Evolutionary conservation across 441 rosid species (phyloP).

Genomic region (Pelargonium cotyledonis): DNA sequence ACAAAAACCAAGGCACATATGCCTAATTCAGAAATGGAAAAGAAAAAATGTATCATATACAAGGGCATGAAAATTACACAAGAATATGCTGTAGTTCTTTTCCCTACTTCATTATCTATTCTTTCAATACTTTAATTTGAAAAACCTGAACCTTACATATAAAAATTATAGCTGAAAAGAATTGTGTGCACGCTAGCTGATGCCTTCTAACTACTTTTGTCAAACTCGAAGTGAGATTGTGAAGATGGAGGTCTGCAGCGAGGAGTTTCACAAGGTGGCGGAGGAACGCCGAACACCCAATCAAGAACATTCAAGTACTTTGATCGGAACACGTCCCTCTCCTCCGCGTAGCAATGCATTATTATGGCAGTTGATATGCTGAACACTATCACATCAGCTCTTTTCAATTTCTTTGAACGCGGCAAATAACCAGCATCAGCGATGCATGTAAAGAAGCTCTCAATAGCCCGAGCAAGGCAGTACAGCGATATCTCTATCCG

Average conservation of each 20-base stretch:
- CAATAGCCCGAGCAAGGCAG: conserved; percentile 82
- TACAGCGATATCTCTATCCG: conserved; percentile 87
- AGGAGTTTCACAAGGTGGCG: conserved; percentile 48
- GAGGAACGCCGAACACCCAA: conserved; percentile 89
- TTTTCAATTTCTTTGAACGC: conserved; percentile 42
- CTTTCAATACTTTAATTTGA: too few relatives aligned
- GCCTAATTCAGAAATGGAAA: too few relatives aligned
- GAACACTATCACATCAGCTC: conserved; percentile 81
- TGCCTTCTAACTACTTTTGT: too few relatives aligned
- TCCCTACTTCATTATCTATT: too few relatives aligned
- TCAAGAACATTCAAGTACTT: conserved; percentile 88
- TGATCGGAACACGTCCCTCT: conserved; percentile 83
- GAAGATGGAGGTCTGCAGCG: conserved; percentile 22
- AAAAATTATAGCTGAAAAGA: too few relatives aligned
- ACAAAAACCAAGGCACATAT: too few relatives aligned
- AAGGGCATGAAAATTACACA: too few relatives aligned
- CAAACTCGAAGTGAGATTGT: too few relatives aligned
- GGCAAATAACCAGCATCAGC: conserved; percentile 61
- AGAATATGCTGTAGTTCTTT: too few relatives aligned
- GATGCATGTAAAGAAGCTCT: conserved; percentile 82
- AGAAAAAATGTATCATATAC: too few relatives aligned
- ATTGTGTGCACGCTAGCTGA: too few relatives aligned
- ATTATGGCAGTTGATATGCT: conserved; percentile 81
- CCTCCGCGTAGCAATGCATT: conserved; percentile 90
- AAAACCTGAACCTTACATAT: too few relatives aligned